Evolutionary conservation across 2,329 filamentous ascomycete species (phyloP), one percentile per base, ranked within the genome.

Genomic region (Cadophora malorum): DNA sequence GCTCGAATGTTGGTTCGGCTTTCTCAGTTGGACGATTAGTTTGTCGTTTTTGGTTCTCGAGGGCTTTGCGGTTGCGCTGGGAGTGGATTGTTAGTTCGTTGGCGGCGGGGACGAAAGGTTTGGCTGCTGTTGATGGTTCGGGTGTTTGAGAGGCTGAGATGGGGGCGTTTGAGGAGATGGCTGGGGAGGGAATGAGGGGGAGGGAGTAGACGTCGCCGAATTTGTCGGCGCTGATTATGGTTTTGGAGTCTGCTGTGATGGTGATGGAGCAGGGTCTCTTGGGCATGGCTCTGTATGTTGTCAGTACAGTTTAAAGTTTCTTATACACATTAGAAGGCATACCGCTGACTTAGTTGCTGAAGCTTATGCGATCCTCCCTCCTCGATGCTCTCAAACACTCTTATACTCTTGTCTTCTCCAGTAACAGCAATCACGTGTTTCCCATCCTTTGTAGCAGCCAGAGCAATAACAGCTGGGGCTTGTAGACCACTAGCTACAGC

Each of bases 131-230:
- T 23, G 31, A 14, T 59, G 59, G 67, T 67, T 69, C 69, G 63
- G 70, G 58, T 58, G 65, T 55, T 61, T 70, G 69, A 64, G 38
- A 53, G 68, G 59, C n/a, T 50, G 62, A 38, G 70, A 67, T 16
- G 21, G 49, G 28, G 8, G 68, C 70, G 59, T 68, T 59, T 64
- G 72, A 68, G 10, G 66, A 61, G 31, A 58, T 63, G 19, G 25
- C 33, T 19, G 63, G 45, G 4, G 65, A 64, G 14, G 76, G 76
- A 55, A 93, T 78, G 3, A 98, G 83, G 16, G 96, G 95, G 8
- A 99, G 81, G 12, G 92, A 87, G 80, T 97, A 98, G 69, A 97
- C 95, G 78, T 99, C 96, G 72, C 96, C 96, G 76, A 98, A 98
- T 79, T 99, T 99, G 83, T 99, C 96, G 63, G 89, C 95, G 70